Evolutionary conservation across 1,139 yeast genomes (phyloP).

Genomic region (Yamadazyma triangularis): DNA sequence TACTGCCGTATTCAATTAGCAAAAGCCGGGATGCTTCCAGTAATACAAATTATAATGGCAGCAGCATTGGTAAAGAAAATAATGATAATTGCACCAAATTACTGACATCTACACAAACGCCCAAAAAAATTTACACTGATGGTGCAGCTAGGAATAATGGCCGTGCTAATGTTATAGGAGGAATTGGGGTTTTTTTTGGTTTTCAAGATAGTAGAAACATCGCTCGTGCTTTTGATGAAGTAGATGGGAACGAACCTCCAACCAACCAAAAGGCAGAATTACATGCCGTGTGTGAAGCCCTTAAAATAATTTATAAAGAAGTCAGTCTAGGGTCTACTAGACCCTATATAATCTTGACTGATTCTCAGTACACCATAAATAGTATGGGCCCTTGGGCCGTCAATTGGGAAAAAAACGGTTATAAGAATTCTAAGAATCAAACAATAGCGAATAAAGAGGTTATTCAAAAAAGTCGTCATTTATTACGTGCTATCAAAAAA

Average conservation of each 20-base stretch:
- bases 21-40: neutral
- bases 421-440: conserved; percentile 40
- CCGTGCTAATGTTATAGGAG: conserved; percentile 42
- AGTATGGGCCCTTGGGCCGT: conserved; percentile 47
- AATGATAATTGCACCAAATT: no score
- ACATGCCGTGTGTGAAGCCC: conserved; percentile 57
- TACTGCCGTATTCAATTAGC: no score
- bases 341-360: conserved; percentile 42
- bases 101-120: no score
- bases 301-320: conserved; percentile 18
- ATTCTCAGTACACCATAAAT: conserved; percentile 53
- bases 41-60: no score
- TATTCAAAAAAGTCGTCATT: conserved; percentile 25
- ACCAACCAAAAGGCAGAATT: conserved; percentile 86
- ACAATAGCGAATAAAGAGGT: conserved; percentile 51
- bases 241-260: conserved; percentile 35
- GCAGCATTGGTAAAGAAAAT: neutral
- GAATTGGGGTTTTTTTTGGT: conserved; percentile 70
- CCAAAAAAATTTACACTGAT: conserved; percentile 50
- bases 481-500: conserved; percentile 14
- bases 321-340: neutral
- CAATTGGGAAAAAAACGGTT: conserved; percentile 52
- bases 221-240: conserved; percentile 29
- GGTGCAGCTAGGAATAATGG: conserved; percentile 64
- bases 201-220: conserved; percentile 44